phyloP scores from a whole-genome alignment of 140 eudicot genomes.

The Anethum foeniculum region DNA sequence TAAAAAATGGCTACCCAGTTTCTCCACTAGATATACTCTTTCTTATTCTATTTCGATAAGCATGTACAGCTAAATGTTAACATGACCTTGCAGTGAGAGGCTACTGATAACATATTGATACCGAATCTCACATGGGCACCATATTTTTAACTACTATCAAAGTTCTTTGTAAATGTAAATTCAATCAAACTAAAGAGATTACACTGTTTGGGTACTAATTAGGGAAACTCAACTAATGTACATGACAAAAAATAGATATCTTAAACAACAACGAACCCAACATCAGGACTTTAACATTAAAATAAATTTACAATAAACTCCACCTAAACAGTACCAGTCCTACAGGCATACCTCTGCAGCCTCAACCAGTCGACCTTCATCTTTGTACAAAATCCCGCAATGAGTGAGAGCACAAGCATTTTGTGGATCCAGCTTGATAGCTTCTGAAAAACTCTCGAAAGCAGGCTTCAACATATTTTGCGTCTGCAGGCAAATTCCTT shows the following conservation, averaged over 20 bases:
- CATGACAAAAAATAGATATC: neutral
- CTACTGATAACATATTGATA: neutral
- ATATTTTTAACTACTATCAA: neutral
- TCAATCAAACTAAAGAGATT: neutral
- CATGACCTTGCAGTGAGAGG: neutral
- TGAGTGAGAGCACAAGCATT: conserved; percentile 94
- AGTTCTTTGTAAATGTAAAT: neutral
- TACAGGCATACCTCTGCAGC: conserved; percentile 84
- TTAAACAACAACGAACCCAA: neutral
- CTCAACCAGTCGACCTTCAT: conserved; percentile 82
- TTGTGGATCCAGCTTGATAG: conserved; percentile 70
- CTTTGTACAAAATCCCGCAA: conserved; percentile 89
- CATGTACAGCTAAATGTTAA: neutral
- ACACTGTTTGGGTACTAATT: neutral
- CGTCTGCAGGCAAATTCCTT: conserved; percentile 95
- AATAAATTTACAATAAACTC: neutral
- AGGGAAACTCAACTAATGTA: neutral
- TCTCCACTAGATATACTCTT: neutral
- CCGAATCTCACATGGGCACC: neutral
- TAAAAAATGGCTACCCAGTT: neutral
- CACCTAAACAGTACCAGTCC: neutral
- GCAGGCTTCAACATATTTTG: conserved; percentile 76
- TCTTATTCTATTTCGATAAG: neutral
- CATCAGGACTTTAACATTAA: neutral
- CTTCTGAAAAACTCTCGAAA: conserved; percentile 80